phyloP scores from a whole-genome alignment of 306 rosid genomes.

The Ammopiptanthus mongolicus region DNA sequence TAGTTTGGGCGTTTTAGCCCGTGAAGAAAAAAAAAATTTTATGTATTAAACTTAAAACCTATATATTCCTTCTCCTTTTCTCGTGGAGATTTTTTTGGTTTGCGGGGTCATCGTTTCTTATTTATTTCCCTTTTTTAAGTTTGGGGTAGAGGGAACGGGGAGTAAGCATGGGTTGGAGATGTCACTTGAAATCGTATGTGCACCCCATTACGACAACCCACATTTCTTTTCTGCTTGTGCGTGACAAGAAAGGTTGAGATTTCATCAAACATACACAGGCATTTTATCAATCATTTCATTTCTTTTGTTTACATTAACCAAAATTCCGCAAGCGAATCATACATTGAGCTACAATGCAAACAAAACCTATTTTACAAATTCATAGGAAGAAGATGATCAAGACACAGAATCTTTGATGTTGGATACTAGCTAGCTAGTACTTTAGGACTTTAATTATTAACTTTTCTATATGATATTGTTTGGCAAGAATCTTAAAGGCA shows the following conservation, averaged over 20 bases:
- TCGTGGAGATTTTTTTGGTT: neutral
- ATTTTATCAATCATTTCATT: conserved; percentile 30
- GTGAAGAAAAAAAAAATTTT: too few species aligned
- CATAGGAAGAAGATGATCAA: conserved; percentile 22
- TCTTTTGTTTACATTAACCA: conserved; percentile 22
- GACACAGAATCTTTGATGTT: conserved; percentile 32
- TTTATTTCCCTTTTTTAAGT: neutral
- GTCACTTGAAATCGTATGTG: conserved; percentile 40
- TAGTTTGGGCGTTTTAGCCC: too few species aligned
- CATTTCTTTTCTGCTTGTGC: conserved; percentile 9
- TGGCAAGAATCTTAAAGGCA: conserved; percentile 28
- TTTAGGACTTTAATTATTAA: conserved; percentile 17
- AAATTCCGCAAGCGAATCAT: conserved; percentile 12
- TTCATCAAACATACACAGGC: conserved; percentile 24
- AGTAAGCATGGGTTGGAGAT: conserved; percentile 30
- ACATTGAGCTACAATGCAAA: conserved; percentile 15
- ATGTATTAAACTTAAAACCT: too few species aligned
- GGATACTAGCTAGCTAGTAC: neutral
- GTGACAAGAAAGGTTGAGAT: conserved; percentile 27
- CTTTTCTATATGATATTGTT: conserved; percentile 8
- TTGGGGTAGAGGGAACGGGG: conserved; percentile 22
- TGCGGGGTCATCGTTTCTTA: neutral
- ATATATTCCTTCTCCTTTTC: neutral
- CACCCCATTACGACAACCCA: conserved; percentile 59
- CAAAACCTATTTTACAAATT: conserved; percentile 23